Base-by-base conservation (phyloP, 129 eudicot species). In the Flaveria robusta region DNA sequence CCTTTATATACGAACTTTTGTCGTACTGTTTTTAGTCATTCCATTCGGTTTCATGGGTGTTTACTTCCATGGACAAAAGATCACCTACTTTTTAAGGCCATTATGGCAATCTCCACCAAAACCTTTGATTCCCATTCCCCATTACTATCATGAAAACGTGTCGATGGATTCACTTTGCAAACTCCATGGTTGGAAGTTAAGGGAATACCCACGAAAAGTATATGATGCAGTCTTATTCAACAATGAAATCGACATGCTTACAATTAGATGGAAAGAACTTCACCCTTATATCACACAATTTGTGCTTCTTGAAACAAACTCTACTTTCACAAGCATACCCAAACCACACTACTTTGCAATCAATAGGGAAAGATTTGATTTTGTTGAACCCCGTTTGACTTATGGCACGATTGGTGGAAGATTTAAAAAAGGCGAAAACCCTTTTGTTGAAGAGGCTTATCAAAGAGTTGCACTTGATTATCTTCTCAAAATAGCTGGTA, bases 81-180 rank as follows among this genome's bases (percentile, higher is more conserved):
- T 91, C 26, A 82, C 90, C 47, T 87, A 85, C 80, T 90, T 90
- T 65, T 63, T 90, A 43, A 70, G 96, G 24, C 96, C 96, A 2
- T 45, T 87, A 59, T 90, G 96, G 96, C 87, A 90, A 77, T 79
- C 90, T 29, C 96, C 96, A 66, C 96, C 96, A 5, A 87, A 85
- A 68, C 91, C 96, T 16, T 87, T 87, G 75, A 62, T 78, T 56
- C 66, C 76, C 71, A 56, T 90, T 4, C 84, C 92, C 6, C 96
- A 90, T 64, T 90, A 90, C 64, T 85, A 90, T 80, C 89, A 87
- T 43, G 87, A 85, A 68, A 87, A 90, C n/a, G 81, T 90, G 37
- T 73, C 90, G 2, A 87, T 90, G 90, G 85, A 69, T 34, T 86
- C 83, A 24, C 89, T 87, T 2, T 90, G 96, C 82, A 86, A 80